phyloP scores from a whole-genome alignment of 495 filamentous ascomycete species.

The Neurospora discreta region DNA sequence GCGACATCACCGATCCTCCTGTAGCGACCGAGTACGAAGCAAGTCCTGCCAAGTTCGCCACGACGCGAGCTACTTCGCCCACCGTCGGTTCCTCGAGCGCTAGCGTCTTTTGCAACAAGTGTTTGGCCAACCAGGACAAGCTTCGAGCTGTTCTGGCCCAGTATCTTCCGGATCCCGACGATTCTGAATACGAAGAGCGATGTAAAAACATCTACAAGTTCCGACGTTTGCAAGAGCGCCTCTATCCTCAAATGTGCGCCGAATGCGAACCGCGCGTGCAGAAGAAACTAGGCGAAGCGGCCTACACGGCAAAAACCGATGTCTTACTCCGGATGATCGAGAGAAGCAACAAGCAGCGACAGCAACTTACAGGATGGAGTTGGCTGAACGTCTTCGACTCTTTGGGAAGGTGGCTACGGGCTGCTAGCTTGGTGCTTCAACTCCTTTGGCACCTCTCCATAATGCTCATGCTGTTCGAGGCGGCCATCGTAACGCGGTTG shows the following conservation, averaged over 20 bases:
- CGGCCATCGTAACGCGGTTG: conserved; percentile 16
- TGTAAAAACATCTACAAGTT: conserved; percentile 47
- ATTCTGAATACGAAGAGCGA: conserved; percentile 43
- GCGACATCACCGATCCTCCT: conserved; percentile 82
- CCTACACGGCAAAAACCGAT: conserved; percentile 71
- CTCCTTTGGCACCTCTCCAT: conserved; percentile 38
- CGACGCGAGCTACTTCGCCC: conserved; percentile 23
- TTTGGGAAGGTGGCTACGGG: conserved; percentile 37
- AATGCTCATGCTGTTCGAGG: conserved; percentile 19
- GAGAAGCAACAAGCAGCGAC: conserved; percentile 37
- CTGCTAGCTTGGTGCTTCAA: conserved; percentile 43
- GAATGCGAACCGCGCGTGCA: conserved; percentile 59
- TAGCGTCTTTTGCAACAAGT: conserved; percentile 61
- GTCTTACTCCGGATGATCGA: conserved; percentile 63
- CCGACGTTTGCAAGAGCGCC: conserved; percentile 52
- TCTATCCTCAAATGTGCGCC: conserved; percentile 76
- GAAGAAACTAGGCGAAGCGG: conserved; percentile 51
- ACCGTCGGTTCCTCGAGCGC: conserved; percentile 15
- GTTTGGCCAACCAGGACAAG: conserved; percentile 73
- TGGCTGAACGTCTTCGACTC: conserved; percentile 42
- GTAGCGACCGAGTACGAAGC: conserved; percentile 31
- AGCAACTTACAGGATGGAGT: conserved; percentile 25
- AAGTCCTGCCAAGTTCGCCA: conserved; percentile 26
- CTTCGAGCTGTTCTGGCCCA: conserved; percentile 53
- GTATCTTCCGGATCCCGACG: conserved; percentile 59